These are phyloP conservation scores for Globisporangium splendens DNA, from an alignment of 352 stramenopile species.

Conservation along the genomic window DNA sequence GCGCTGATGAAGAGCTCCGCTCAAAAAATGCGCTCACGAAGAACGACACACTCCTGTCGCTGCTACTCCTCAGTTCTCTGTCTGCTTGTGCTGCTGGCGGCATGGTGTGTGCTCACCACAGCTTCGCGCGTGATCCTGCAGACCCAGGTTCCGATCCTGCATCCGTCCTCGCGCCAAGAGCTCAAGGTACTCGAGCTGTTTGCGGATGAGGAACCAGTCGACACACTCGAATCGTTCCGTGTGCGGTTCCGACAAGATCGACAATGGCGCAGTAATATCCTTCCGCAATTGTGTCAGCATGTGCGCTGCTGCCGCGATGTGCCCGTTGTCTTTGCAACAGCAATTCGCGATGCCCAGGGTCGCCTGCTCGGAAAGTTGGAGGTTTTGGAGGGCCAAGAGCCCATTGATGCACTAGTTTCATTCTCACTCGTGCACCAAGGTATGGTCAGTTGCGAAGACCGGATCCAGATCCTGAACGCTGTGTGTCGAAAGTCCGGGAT, in stretches of 20 bases:
- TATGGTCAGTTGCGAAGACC: slow-evolving; percentile 2
- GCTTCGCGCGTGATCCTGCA: slow-evolving; percentile 7
- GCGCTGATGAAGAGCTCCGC: too few relatives aligned
- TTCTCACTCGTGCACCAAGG: slow-evolving; percentile 19
- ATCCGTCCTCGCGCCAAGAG: slow-evolving; percentile 12
- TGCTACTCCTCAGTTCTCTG: not conserved
- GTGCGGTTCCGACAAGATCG: slow-evolving; percentile 25
- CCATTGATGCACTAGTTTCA: slow-evolving; percentile 24
- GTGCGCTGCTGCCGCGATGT: slow-evolving; percentile 18
- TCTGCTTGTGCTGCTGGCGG: not conserved
- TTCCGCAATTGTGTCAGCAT: slow-evolving; percentile 40
- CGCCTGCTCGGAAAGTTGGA: slow-evolving; percentile 15
- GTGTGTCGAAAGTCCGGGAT: slow-evolving; percentile 16
- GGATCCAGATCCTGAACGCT: slow-evolving; percentile 5
- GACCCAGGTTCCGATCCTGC: slow-evolving; percentile 11
- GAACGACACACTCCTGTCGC: too few relatives aligned
- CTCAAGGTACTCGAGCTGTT: slow-evolving; percentile 29
- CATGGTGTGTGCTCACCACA: not conserved
- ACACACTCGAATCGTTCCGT: slow-evolving; percentile 51
- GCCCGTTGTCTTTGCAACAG: slow-evolving; percentile 16
- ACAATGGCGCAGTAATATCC: slow-evolving; percentile 32
- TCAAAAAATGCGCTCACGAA: too few relatives aligned
- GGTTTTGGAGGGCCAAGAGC: slow-evolving; percentile 24
- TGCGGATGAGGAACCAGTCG: slow-evolving; percentile 42
- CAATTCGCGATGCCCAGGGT: slow-evolving; percentile 15